Evolutionary conservation across 2,329 filamentous ascomycete genomes (phyloP).

Genomic region (Aspergillus ibericus): DNA sequence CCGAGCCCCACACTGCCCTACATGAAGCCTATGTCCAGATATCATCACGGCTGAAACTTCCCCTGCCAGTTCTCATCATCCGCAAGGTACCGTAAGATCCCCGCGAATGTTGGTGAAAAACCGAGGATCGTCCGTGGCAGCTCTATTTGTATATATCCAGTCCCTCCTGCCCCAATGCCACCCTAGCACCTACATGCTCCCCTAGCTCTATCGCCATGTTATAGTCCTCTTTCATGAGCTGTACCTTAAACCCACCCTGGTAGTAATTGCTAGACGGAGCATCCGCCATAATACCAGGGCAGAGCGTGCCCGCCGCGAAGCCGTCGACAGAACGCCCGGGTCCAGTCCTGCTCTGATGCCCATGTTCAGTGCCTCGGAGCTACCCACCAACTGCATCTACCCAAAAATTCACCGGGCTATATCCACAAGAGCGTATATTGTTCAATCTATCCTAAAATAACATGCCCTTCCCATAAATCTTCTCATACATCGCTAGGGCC

Average conservation of each 20-base stretch:
- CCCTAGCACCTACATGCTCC: slow-evolving; percentile 51
- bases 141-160: slow-evolving; percentile 54
- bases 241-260: slow-evolving; percentile 58
- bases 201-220: slow-evolving; percentile 57
- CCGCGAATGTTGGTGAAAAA: background rate
- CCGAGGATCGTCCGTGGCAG: slow-evolving; percentile 49
- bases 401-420: no score
- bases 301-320: slow-evolving; percentile 53
- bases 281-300: slow-evolving; percentile 51
- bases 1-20: no score
- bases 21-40: no score
- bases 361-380: no score
- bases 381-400: no score
- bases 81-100: background rate
- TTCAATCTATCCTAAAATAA: background rate
- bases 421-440: no score
- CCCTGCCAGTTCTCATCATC: background rate
- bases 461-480: background rate
- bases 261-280: slow-evolving; percentile 53
- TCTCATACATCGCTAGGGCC: slow-evolving; percentile 3
- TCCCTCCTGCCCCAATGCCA: slow-evolving; percentile 46
- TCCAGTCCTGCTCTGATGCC: no score
- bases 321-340: slow-evolving; percentile 46
- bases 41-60: no score
- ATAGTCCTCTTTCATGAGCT: slow-evolving; percentile 63